These are phyloP conservation scores for Fusarium falciforme DNA, from an alignment of 2,329 filamentous ascomycete species.

Conservation along the genomic window DNA sequence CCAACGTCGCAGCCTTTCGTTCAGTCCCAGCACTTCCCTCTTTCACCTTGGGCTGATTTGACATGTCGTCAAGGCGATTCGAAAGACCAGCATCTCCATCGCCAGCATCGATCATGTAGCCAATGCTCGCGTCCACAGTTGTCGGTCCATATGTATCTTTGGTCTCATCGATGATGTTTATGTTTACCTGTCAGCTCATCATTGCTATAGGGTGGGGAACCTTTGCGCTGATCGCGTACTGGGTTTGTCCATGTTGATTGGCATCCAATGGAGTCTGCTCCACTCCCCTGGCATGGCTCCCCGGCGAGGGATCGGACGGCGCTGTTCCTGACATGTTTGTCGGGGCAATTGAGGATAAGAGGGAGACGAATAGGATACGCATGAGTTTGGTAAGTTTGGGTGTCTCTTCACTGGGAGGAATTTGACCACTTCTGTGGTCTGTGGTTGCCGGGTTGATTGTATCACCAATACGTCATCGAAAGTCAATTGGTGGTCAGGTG, in stretches of 20 bases:
- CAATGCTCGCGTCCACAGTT: slow-evolving; percentile 13
- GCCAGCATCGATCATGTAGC: slow-evolving; percentile 6
- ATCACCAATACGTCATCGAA: slow-evolving; percentile 15
- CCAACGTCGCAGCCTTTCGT: background rate
- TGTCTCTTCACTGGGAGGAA: background rate
- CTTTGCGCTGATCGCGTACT: background rate
- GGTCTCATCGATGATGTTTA: slow-evolving; percentile 19
- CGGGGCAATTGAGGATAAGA: background rate
- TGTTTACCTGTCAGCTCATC: background rate
- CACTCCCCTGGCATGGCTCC: background rate
- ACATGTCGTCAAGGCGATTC: background rate
- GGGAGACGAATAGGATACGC: background rate
- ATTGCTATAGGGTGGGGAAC: background rate
- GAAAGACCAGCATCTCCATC: background rate
- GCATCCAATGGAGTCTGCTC: slow-evolving; percentile 10
- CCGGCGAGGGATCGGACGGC: slow-evolving; percentile 5
- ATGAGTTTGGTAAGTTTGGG: background rate
- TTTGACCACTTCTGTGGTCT: background rate
- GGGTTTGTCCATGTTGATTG: slow-evolving; percentile 18
- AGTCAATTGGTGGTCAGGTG: background rate
- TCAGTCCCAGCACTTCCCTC: background rate
- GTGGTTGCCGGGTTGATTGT: background rate
- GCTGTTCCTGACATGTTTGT: slow-evolving; percentile 20
- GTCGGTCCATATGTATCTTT: slow-evolving; percentile 3
- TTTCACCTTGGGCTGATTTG: background rate